phyloP scores from a whole-genome alignment of 1,284 basidiomycete genomes.

The Apiotrichum mycotoxinovorans region DNA sequence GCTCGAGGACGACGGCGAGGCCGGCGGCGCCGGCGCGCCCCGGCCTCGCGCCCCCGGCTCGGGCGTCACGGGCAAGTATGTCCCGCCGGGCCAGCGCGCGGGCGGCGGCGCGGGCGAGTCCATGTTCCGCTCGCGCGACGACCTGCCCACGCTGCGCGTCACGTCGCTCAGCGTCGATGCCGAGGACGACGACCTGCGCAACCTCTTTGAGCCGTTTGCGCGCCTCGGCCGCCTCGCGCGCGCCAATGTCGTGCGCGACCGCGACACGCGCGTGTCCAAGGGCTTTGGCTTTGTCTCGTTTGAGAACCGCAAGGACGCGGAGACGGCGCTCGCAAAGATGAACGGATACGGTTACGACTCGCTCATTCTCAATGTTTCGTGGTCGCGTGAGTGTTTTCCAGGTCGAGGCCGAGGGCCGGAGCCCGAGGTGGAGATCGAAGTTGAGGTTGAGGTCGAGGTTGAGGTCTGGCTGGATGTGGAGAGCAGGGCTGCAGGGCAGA shows the following conservation, averaged over 20 bases:
- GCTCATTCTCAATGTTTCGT: constrained; percentile 47
- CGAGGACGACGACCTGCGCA: constrained; percentile 88
- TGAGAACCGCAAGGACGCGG: constrained; percentile 73
- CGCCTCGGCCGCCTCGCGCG: constrained; percentile 76
- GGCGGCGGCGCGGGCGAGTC: constrained; percentile 68
- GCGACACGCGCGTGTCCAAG: constrained; percentile 91
- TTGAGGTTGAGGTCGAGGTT: too few species aligned
- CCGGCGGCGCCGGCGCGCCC: constrained; percentile 25
- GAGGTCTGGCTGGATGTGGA: too few species aligned
- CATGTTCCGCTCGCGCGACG: constrained; percentile 74
- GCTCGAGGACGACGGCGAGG: constrained; percentile 53
- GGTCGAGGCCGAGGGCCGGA: too few species aligned
- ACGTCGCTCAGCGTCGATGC: constrained; percentile 97
- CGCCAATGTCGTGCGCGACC: constrained; percentile 91
- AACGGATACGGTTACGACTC: constrained; percentile 67
- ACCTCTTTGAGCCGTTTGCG: constrained; percentile 65
- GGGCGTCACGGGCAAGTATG: constrained; percentile 68
- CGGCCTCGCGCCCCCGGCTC: constrained; percentile 16
- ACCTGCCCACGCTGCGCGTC: constrained; percentile 92
- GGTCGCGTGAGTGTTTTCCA: constrained; percentile 33
- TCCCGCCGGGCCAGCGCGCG: constrained; percentile 62
- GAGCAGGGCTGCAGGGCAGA: too few species aligned
- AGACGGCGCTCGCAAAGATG: constrained; percentile 87
- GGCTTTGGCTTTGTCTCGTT: constrained; percentile 74
- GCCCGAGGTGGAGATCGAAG: too few species aligned